A percentile compares a stretch with the other conserved stretches of the same genome.
phyloP scores from a whole-genome alignment of 805 yeast species.

The Candida parachauliodes region DNA sequence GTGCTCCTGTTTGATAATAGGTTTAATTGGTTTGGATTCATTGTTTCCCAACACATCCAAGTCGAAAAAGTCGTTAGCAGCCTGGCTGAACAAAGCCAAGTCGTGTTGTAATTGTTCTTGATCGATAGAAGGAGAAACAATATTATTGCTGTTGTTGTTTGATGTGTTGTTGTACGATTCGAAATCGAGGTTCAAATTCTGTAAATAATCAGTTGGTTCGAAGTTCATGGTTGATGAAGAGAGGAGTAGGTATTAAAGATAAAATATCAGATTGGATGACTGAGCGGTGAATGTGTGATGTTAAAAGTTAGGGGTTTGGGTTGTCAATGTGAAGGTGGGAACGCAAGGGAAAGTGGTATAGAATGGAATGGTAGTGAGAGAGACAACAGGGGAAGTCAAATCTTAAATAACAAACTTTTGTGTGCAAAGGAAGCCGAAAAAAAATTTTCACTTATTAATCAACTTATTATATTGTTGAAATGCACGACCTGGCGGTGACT shows the following conservation, averaged over 20 bases:
- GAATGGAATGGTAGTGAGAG: too few relatives aligned
- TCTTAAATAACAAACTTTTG: too few relatives aligned
- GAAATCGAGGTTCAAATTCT: slow-evolving; percentile 38
- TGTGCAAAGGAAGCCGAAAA: too few relatives aligned
- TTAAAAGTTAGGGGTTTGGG: background rate
- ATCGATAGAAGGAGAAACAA: slow-evolving; percentile 11
- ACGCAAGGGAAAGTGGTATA: too few relatives aligned
- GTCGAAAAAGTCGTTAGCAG: slow-evolving; percentile 11
- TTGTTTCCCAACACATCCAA: slow-evolving; percentile 11
- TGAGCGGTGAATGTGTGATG: too few relatives aligned
- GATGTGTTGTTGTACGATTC: slow-evolving; percentile 11
- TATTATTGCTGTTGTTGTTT: slow-evolving; percentile 1
- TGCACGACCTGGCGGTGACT: too few relatives aligned
- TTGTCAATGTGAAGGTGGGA: too few relatives aligned
- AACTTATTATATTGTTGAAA: too few relatives aligned
- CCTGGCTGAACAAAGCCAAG: slow-evolving; percentile 37
- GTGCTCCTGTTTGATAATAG: slow-evolving; percentile 4
- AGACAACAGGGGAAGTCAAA: too few relatives aligned
- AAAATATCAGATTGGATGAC: too few relatives aligned
- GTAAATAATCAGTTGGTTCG: slow-evolving; percentile 40
- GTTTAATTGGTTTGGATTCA: slow-evolving; percentile 13
- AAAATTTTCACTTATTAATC: too few relatives aligned
- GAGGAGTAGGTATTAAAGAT: too few relatives aligned
- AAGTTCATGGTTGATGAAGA: slow-evolving; percentile 27
- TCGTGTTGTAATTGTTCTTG: slow-evolving; percentile 28